phyloP scores from a whole-genome alignment of 179 eudicot species.

The Spinacia oleracea region DNA sequence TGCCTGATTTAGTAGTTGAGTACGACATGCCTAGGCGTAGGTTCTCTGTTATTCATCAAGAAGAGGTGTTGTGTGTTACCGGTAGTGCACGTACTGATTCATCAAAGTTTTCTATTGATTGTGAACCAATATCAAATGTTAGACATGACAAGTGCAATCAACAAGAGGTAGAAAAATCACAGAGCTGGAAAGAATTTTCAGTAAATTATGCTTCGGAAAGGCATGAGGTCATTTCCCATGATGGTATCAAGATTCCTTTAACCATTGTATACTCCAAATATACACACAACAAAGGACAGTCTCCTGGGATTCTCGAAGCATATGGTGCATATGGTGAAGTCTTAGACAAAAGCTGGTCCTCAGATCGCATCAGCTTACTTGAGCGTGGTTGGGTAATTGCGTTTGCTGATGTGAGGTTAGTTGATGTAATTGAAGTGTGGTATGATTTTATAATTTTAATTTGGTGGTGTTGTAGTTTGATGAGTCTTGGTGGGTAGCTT shows the following conservation, averaged over 20 bases:
- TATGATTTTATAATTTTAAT: neutral
- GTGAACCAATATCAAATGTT: constrained; percentile 23
- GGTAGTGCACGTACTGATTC: constrained; percentile 22
- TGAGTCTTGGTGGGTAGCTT: neutral
- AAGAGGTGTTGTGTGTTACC: constrained; percentile 55
- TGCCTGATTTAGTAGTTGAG: constrained; percentile 83
- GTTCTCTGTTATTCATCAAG: constrained; percentile 73
- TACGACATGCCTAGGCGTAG: constrained; percentile 68
- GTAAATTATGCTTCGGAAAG: constrained; percentile 57
- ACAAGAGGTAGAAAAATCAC: constrained; percentile 29
- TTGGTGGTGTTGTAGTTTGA: neutral
- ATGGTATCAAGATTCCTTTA: constrained; percentile 68
- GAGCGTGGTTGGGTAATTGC: constrained; percentile 96
- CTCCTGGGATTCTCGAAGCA: constrained; percentile 81
- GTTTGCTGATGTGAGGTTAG: constrained; percentile 97
- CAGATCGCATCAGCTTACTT: constrained; percentile 88
- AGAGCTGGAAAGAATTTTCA: constrained; percentile 54
- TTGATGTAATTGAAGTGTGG: constrained; percentile 6
- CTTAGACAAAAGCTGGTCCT: constrained; percentile 81
- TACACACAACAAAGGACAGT: constrained; percentile 43
- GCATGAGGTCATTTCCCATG: constrained; percentile 70
- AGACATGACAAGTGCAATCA: constrained; percentile 21
- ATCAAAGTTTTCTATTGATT: constrained; percentile 12
- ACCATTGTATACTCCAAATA: constrained; percentile 62
- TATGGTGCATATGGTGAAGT: constrained; percentile 96